Evolutionary conservation across 257 asterid species (phyloP).

Genomic region (Knoxia roxburghii): DNA sequence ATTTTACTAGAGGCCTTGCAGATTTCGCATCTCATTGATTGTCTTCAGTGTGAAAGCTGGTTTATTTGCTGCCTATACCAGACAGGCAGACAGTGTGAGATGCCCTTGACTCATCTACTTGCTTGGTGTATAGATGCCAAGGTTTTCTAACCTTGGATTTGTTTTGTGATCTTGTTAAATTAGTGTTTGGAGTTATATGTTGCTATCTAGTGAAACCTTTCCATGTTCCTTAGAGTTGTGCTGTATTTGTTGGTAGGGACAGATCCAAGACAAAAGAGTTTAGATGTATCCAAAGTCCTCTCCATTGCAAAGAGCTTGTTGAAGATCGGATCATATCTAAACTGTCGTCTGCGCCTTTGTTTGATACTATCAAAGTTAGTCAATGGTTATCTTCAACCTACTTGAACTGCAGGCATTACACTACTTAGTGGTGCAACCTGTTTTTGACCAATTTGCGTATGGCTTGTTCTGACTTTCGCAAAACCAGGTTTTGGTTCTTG

Average conservation of each 20-base stretch:
- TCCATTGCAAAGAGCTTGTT: not conserved
- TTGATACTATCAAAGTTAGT: too few relatives aligned
- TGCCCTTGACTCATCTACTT: not conserved
- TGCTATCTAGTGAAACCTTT: not conserved
- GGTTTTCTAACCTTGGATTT: not conserved
- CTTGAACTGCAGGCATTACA: slow-evolving; percentile 1
- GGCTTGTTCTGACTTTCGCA: too few relatives aligned
- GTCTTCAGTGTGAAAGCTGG: not conserved
- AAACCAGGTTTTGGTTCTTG: too few relatives aligned
- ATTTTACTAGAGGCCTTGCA: not conserved
- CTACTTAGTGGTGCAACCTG: not conserved
- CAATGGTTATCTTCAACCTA: not conserved
- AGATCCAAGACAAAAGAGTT: not conserved
- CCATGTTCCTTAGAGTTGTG: not conserved
- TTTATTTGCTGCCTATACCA: not conserved
- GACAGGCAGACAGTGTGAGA: not conserved
- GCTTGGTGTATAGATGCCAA: not conserved
- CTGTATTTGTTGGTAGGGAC: not conserved
- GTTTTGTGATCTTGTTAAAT: not conserved
- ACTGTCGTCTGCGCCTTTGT: not conserved
- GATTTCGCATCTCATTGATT: not conserved
- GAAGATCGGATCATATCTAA: not conserved
- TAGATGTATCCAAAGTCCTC: slow-evolving; percentile 5
- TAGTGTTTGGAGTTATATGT: not conserved
- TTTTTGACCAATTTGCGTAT: too few relatives aligned